Conservation (phyloP, 345 rosid species). For the Physaria fendleri region DNA sequence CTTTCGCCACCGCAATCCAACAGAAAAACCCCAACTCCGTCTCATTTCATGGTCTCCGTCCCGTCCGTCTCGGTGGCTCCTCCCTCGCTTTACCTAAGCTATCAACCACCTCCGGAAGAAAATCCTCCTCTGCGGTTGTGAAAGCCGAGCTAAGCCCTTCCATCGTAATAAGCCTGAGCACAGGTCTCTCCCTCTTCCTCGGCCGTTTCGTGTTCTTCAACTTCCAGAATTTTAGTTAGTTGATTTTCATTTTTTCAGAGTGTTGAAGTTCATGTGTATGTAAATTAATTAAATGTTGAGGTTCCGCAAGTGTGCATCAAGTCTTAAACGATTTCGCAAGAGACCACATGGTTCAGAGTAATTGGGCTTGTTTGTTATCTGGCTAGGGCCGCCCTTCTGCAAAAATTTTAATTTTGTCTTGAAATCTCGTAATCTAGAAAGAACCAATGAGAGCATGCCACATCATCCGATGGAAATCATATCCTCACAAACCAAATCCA, state of each 20-base stretch:
- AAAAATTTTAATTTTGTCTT: no score
- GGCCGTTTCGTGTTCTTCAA: slow-evolving; percentile 98
- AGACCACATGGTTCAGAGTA: not conserved
- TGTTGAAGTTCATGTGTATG: slow-evolving; percentile 7
- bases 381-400: no score
- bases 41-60: slow-evolving; percentile 41
- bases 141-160: slow-evolving; percentile 72
- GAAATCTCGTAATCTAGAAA: slow-evolving; percentile 31
- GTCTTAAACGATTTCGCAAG: not conserved
- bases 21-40: slow-evolving; percentile 23
- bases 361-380: not conserved
- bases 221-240: slow-evolving; percentile 56
- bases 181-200: slow-evolving; percentile 85
- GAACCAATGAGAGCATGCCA: slow-evolving; percentile 28
- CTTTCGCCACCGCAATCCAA: slow-evolving; percentile 14
- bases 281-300: slow-evolving; percentile 6
- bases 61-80: slow-evolving; percentile 26
- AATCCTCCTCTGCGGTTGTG: slow-evolving; percentile 28
- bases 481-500: slow-evolving; percentile 31
- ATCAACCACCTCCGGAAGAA: slow-evolving; percentile 16
- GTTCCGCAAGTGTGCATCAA: slow-evolving; percentile 14
- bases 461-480: slow-evolving; percentile 13
- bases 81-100: slow-evolving; percentile 17
- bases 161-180: slow-evolving; percentile 90
- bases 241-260: not conserved